Evolutionary conservation across 2,329 filamentous ascomycete species (phyloP), one percentile per base, ranked within the genome.

Genomic region (Magnaporthales sp.): DNA sequence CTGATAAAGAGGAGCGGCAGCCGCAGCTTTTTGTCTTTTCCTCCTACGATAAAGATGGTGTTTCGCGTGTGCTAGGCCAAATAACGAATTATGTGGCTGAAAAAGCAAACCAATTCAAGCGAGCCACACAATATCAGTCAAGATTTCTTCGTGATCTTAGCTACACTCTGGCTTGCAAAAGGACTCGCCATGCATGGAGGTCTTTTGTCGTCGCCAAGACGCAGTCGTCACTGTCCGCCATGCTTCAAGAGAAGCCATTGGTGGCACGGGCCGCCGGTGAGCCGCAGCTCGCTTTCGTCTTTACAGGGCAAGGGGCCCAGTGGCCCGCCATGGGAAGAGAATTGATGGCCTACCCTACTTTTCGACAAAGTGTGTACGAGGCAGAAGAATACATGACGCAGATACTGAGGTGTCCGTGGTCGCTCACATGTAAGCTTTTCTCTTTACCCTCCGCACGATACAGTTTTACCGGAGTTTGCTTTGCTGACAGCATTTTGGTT

Each of bases 1-100:
- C 22, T 7, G 22, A 58, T 6, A 8, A 58, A 15, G 54, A 27
- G 22, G 22, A 13, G 54, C 63, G 15, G 22, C 69, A 68, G 6
- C 69, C 71, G 29, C 78, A 75, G 68, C 71, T 80, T 11, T 83
- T 80, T 68, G 75, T 77, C 1, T 65, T 71, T 19, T 67, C 67
- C 4, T 67, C 69, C 1, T 62, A 65, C 8, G 70, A 71, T 64
- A 67, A 70, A 63, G 46, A 66, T 24, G 64, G 64, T 31, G 51
- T 66, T 9, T 30, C 64, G 27, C 64, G 64, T 26, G 51, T 66
- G 10, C n/a, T 22, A n/a, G 26, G 26, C 27, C 29, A 61, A 22
- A 19, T 66, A 24, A 29, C 4, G 9, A 30, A 56, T 6, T 66
- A 66, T 32, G 3, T 66, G 19, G 24, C 24, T 22, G 11, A 58